Evolutionary conservation across 371 early-diverging fungal species (phyloP).

Genomic region (Funneliformis caledonium): DNA sequence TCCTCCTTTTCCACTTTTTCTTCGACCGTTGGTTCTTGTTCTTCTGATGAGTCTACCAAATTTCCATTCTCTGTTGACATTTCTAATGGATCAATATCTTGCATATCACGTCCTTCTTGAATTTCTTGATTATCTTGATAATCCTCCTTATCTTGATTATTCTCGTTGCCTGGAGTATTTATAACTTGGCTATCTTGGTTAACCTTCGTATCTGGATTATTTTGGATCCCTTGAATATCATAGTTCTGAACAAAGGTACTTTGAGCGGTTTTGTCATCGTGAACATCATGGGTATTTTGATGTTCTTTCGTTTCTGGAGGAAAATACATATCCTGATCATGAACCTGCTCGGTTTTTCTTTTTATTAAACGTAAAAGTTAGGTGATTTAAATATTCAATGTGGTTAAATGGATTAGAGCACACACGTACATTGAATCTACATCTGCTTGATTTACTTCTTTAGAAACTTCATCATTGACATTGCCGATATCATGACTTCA

Average conservation of each 20-base stretch:
- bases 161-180: background rate
- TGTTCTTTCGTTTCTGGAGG: background rate
- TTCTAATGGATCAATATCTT: constrained; percentile 7
- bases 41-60: background rate
- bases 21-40: constrained; percentile 7
- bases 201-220: background rate
- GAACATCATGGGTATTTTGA: background rate
- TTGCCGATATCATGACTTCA: constrained; percentile 16
- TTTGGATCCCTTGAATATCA: background rate
- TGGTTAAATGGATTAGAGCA: background rate
- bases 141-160: background rate
- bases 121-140: background rate
- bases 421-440: constrained; percentile 1
- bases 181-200: background rate
- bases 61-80: background rate
- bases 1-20: background rate
- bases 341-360: background rate
- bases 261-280: background rate
- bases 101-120: background rate
- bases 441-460: background rate
- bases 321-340: background rate
- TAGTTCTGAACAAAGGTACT: background rate
- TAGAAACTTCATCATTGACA: background rate
- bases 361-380: background rate
- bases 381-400: too few species aligned